A percentile compares a stretch with the other conserved stretches of the same genome.
These are phyloP conservation scores for Ramaria sp. DNA, from an alignment of 768 basidiomycete species.

Conservation along the genomic window DNA sequence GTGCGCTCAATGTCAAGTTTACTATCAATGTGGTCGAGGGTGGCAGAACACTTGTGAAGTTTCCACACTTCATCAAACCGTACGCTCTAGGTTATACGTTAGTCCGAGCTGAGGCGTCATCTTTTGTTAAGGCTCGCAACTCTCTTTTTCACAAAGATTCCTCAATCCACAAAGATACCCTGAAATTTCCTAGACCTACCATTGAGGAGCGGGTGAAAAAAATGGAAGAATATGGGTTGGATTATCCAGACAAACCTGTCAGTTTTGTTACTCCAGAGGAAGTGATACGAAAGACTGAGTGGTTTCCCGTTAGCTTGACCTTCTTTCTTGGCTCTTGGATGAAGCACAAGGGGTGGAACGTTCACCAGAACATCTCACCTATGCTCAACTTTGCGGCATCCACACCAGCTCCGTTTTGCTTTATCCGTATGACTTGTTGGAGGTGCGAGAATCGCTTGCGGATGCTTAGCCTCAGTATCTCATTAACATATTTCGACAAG, in stretches of 20 bases:
- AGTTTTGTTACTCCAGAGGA: conserved; percentile 2
- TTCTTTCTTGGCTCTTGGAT: conserved; percentile 11
- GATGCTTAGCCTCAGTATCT: no score
- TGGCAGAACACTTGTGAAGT: neutral
- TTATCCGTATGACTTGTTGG: neutral
- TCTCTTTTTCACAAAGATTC: neutral
- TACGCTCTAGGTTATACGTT: neutral
- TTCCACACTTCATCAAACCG: conserved; percentile 11
- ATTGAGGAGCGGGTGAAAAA: conserved; percentile 9
- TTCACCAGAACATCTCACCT: neutral
- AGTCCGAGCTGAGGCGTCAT: neutral
- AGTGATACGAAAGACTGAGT: neutral
- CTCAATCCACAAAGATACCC: neutral
- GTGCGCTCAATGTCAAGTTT: conserved; percentile 1
- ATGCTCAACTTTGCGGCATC: conserved; percentile 10
- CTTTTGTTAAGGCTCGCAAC: neutral
- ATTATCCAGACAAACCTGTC: conserved; percentile 11
- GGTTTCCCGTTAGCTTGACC: neutral
- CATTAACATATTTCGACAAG: no score
- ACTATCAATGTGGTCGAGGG: neutral
- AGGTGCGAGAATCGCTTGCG: no score
- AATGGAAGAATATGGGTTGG: conserved; percentile 7
- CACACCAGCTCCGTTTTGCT: conserved; percentile 10
- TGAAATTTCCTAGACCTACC: conserved; percentile 1
- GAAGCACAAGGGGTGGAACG: conserved; percentile 3